These are phyloP conservation scores for Plasmodium fragile DNA, from an alignment of 169 alveolate species.

Conservation along the genomic window DNA sequence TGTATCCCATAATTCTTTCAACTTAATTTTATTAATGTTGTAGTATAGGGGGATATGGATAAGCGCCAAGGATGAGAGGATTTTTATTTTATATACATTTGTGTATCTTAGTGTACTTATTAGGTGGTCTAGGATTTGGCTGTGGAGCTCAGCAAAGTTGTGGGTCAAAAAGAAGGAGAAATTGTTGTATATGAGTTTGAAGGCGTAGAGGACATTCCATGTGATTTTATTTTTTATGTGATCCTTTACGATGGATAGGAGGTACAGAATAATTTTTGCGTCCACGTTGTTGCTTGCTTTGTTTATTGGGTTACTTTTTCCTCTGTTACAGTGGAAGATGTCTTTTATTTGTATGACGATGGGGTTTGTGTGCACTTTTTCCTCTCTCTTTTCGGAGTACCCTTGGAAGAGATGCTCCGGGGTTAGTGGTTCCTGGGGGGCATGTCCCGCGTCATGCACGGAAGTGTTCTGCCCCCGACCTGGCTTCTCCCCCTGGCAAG, in stretches of 20 bases:
- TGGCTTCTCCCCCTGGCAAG: neutral
- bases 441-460: neutral
- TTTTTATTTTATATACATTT: slow-evolving; percentile 77
- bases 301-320: slow-evolving; percentile 1
- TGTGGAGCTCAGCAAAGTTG: slow-evolving; percentile 36
- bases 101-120: slow-evolving; percentile 50
- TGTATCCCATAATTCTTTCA: slow-evolving; percentile 69
- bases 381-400: slow-evolving; percentile 26
- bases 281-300: slow-evolving; percentile 49
- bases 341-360: slow-evolving; percentile 51
- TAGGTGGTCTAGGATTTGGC: slow-evolving; percentile 49
- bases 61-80: slow-evolving; percentile 67
- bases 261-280: slow-evolving; percentile 66
- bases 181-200: slow-evolving; percentile 70
- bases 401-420: slow-evolving; percentile 2
- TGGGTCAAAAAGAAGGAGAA: slow-evolving; percentile 64
- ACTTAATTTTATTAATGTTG: slow-evolving; percentile 17
- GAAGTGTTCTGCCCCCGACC: neutral
- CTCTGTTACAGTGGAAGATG: slow-evolving; percentile 9
- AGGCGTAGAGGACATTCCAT: slow-evolving; percentile 75
- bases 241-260: slow-evolving; percentile 55
- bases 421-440: neutral
- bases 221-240: slow-evolving; percentile 74
- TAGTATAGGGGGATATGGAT: slow-evolving; percentile 74
- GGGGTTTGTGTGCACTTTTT: neutral